These are phyloP conservation scores for Rutstroemia sp. DNA, from an alignment of 2,329 filamentous ascomycete genomes.

Conservation along the genomic window DNA sequence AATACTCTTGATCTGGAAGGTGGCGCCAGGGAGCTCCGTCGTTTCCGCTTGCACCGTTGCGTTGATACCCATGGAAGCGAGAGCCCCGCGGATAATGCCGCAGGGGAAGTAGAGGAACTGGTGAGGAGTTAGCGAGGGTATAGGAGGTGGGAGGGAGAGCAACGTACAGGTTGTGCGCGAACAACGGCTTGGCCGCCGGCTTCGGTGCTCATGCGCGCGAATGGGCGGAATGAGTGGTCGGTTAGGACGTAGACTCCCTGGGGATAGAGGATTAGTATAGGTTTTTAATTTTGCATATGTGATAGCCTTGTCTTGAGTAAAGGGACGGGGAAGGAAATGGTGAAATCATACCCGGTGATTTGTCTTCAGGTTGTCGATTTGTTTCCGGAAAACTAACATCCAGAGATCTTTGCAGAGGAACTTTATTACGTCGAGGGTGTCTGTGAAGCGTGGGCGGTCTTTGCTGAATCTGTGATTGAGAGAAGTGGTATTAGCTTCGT, in stretches of 20 bases:
- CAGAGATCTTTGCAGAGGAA: slow-evolving; percentile 98
- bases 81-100: slow-evolving; percentile 82
- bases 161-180: slow-evolving; percentile 72
- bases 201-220: slow-evolving; percentile 83
- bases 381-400: slow-evolving; percentile 90
- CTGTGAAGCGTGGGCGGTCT: slow-evolving; percentile 80
- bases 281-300: too few relatives aligned
- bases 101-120: slow-evolving; percentile 95
- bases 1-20: slow-evolving; percentile 91
- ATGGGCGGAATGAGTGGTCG: slow-evolving; percentile 83
- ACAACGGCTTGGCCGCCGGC: slow-evolving; percentile 63
- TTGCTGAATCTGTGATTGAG: slow-evolving; percentile 57
- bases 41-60: slow-evolving; percentile 90
- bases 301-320: too few relatives aligned
- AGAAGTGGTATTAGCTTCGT: not conserved
- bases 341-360: slow-evolving; percentile 66
- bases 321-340: not conserved
- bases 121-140: slow-evolving; percentile 1
- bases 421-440: slow-evolving; percentile 93
- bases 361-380: slow-evolving; percentile 97
- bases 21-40: slow-evolving; percentile 75
- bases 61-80: slow-evolving; percentile 84
- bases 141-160: not conserved
- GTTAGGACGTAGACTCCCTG: slow-evolving; percentile 93
- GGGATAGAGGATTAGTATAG: not conserved